phyloP scores from a whole-genome alignment of 2,329 filamentous ascomycete species.

The Ustilaginoidea virens region DNA sequence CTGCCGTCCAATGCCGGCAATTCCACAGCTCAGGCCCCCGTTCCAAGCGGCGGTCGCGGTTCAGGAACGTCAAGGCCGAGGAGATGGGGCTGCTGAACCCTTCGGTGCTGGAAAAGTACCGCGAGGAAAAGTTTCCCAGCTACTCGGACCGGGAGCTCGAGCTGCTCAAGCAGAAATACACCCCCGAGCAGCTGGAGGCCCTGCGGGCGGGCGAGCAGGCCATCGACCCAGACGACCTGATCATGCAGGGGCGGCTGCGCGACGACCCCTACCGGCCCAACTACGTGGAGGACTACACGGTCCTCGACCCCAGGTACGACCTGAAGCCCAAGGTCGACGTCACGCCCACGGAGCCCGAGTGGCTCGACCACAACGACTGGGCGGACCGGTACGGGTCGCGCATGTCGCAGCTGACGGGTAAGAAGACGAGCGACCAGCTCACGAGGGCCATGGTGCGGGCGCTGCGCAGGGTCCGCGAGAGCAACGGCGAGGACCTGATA shows the following conservation, averaged over 20 bases:
- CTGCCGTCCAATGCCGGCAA: slow-evolving; percentile 19
- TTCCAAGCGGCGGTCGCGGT: slow-evolving; percentile 31
- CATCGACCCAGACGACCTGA: slow-evolving; percentile 59
- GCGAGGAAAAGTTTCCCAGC: slow-evolving; percentile 36
- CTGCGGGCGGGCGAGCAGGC: slow-evolving; percentile 68
- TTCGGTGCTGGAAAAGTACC: slow-evolving; percentile 27
- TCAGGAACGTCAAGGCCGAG: slow-evolving; percentile 35
- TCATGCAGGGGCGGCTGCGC: slow-evolving; percentile 55
- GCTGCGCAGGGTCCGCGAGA: slow-evolving; percentile 25
- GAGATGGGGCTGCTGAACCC: slow-evolving; percentile 34
- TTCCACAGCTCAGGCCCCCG: slow-evolving; percentile 38
- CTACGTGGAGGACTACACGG: slow-evolving; percentile 73
- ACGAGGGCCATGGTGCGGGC: slow-evolving; percentile 25
- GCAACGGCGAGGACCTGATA: slow-evolving; percentile 25
- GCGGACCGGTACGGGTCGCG: slow-evolving; percentile 37
- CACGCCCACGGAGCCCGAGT: slow-evolving; percentile 35
- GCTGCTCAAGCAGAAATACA: slow-evolving; percentile 52
- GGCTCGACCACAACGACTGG: slow-evolving; percentile 47
- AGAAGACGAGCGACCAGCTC: slow-evolving; percentile 27
- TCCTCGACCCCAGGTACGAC: slow-evolving; percentile 65
- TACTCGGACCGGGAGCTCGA: slow-evolving; percentile 54
- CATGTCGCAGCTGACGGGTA: slow-evolving; percentile 26
- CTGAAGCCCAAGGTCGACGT: slow-evolving; percentile 36
- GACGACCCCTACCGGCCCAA: slow-evolving; percentile 55
- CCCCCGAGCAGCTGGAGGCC: slow-evolving; percentile 64